Evolutionary conservation across 2,329 filamentous ascomycete species (phyloP).

Genomic region (Hymenoscyphus scutula): DNA sequence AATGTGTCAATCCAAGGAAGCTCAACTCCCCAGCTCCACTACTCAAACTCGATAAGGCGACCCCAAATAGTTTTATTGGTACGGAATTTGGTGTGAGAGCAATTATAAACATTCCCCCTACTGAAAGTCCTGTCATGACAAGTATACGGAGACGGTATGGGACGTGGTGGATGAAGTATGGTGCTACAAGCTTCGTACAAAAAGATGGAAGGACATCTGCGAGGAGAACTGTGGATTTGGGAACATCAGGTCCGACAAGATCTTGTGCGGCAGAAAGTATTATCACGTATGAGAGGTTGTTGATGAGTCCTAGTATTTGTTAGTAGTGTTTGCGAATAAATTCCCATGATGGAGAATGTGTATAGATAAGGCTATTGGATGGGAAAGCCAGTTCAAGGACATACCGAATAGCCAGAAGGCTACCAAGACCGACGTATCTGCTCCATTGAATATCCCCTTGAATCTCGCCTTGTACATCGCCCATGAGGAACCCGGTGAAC

Average conservation of each 20-base stretch:
- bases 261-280: constrained; percentile 94
- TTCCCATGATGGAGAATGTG: background rate
- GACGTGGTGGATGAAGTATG: constrained; percentile 88
- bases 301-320: constrained; percentile 67
- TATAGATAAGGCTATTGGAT: background rate
- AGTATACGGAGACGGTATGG: constrained; percentile 76
- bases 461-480: constrained; percentile 68
- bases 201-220: constrained; percentile 92
- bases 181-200: constrained; percentile 79
- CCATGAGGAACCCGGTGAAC: constrained; percentile 65
- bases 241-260: constrained; percentile 80
- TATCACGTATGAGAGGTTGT: constrained; percentile 97
- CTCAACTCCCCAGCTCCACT: constrained; percentile 86
- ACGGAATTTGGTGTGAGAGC: constrained; percentile 75
- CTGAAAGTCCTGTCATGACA: constrained; percentile 71
- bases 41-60: constrained; percentile 80
- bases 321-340: background rate
- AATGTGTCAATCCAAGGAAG: constrained; percentile 89
- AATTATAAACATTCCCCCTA: constrained; percentile 84
- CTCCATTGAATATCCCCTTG: constrained; percentile 59
- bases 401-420: constrained; percentile 95
- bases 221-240: constrained; percentile 89
- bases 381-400: constrained; percentile 18
- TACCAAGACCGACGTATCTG: constrained; percentile 67
- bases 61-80: constrained; percentile 73